Base-by-base conservation (phyloP, 371 early-diverging fungal species). In the Mucor mucedo region DNA sequence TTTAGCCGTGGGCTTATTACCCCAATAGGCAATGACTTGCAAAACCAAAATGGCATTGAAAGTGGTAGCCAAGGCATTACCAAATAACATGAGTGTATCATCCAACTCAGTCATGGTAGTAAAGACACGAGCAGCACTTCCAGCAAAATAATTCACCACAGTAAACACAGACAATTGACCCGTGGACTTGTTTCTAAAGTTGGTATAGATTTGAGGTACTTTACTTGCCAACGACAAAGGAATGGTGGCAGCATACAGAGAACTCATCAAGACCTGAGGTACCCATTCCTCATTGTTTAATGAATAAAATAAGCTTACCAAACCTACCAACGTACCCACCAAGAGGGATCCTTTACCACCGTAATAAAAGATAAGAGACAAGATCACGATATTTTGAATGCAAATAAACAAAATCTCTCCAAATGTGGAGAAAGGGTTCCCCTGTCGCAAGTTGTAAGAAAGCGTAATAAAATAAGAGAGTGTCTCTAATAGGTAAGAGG, bases 101-200 rank as follows among this genome's bases (percentile, higher is more conserved):
- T 92, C 85, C 5, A 96, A 87, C 77, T 97, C 97, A 47, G 91
- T 89, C 75, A 95, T 60, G 7, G 97, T 96, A 2, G 98, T 98
- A 69, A 91, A 95, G 4, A 97, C 86, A 57, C 98, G 87, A 5
- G 97, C 97, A 8, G 88, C 77, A 13, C 90, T 84, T 35, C 98
- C 98, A 7, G 88, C 80, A 70, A 92, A 91, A 72, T 91, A 92
- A 73, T 93, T 89, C 66, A 92, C 84, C 16, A 93, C 87, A 0
- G 98, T 90, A 70, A 97, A 90, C 4, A 92, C 89, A 16, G 95
- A 91, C 16, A 98, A 78, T 71, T 94, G 93, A 14, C 98, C 98
- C 4, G 97, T 96, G 53, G 85, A 86, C 32, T 87, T 82, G 66
- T 90, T 89, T 40, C 71, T 72, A 64, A 87, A 91, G 76, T 93